Base-by-base conservation (phyloP, 768 basidiomycete species). In the Rhodosporidiobolus sp. region DNA sequence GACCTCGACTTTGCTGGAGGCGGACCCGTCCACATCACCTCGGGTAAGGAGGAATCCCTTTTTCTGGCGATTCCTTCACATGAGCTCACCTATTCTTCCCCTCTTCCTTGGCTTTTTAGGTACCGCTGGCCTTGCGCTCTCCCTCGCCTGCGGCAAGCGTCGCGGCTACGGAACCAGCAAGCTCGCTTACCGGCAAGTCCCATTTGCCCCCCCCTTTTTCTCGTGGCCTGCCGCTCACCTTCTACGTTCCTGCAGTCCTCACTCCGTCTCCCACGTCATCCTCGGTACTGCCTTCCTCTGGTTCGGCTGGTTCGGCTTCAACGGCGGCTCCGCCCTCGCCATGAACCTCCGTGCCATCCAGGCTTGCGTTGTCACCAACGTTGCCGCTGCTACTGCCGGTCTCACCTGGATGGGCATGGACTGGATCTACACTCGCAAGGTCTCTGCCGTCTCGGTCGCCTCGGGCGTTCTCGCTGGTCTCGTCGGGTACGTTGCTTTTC, bases 281-380 rank as follows among this genome's bases (percentile, higher is more conserved):
- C 83, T 97, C 28, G 94, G 94, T 22, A 97, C 94, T 0, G 87
- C 89, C 1, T 86, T 95, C 79, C 89, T 96, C 64, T 96, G 94
- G 93, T 89, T 93, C 79, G 62, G 70, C 34, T 66, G 69, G 61
- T 91, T 83, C 55, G 79, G 77, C 11, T 81, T 76, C 63, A 94
- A 94, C 82, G 92, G 90, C 59, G 92, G 92, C 38, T 90, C 89
- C 69, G 90, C 91, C 2, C 90, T 92, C 77, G 90, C 89, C 45
- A 91, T 91, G 45, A 93, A 94, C 82, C 83, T 94, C 58, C 88
- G 92, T 59, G 92, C 92, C 7, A 84, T 92, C 69, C 86, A 89
- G 79, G 91, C 92, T 24, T 86, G 90, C 66, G 89, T 92, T 87
- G 94, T 92, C 81, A 89, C 91, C 56, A 93, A 92, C 89, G 82